These are phyloP conservation scores for Mycena olivaceomarginata DNA, from an alignment of 768 basidiomycete species.

Conservation along the genomic window DNA sequence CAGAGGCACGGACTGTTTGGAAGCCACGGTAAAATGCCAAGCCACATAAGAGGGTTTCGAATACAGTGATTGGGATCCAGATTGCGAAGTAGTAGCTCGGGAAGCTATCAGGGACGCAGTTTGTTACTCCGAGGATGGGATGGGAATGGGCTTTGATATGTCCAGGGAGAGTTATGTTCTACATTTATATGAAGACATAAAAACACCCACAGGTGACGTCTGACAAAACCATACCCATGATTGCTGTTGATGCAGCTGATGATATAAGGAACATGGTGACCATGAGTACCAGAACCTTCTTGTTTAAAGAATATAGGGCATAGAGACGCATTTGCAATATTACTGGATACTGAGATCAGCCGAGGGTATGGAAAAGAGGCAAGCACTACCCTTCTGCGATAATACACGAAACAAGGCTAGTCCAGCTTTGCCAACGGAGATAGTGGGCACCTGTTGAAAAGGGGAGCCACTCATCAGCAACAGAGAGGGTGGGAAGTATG, in stretches of 20 bases:
- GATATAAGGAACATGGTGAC: constrained; percentile 61
- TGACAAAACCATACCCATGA: constrained; percentile 68
- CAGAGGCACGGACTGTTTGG: constrained; percentile 61
- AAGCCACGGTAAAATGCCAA: constrained; percentile 72
- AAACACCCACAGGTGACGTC: constrained; percentile 60
- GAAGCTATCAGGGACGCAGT: constrained; percentile 64
- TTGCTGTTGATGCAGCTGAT: constrained; percentile 62
- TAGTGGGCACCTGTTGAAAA: constrained; percentile 60
- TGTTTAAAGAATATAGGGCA: constrained; percentile 74
- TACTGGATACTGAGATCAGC: constrained; percentile 54
- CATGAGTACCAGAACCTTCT: constrained; percentile 69
- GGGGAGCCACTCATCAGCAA: neutral
- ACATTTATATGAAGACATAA: too few relatives aligned
- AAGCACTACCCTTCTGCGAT: constrained; percentile 70
- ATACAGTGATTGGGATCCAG: constrained; percentile 77
- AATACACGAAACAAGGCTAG: constrained; percentile 71
- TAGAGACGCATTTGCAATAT: constrained; percentile 78
- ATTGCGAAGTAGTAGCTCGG: constrained; percentile 70
- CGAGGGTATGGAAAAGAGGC: too few relatives aligned
- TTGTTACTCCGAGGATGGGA: constrained; percentile 46
- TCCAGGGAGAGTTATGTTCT: too few relatives aligned
- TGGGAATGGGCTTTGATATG: neutral
- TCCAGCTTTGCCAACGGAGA: constrained; percentile 80
- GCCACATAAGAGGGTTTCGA: constrained; percentile 71
- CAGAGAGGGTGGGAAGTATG: constrained; percentile 8